phyloP scores from a whole-genome alignment of 352 stramenopile species.

The Phytopythium kandeliae region DNA sequence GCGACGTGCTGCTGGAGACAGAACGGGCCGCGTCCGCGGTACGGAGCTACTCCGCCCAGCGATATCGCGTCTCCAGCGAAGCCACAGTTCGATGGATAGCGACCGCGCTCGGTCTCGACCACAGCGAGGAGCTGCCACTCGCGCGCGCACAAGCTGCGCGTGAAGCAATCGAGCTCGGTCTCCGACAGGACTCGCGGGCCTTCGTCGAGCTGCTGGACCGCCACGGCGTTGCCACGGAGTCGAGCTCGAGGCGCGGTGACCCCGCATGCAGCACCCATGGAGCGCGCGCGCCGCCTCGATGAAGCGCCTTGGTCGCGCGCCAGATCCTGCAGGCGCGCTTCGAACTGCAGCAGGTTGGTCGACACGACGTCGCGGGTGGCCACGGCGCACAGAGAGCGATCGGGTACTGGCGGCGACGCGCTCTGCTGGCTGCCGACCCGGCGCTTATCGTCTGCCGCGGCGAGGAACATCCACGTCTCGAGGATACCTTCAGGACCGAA shows the following conservation, averaged over 20 bases:
- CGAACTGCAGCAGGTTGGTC: constrained; percentile 30
- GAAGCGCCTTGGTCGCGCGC: not conserved
- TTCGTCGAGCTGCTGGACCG: constrained; percentile 9
- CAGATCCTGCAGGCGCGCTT: constrained; percentile 25
- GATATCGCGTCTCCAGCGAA: too few species aligned
- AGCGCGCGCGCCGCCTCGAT: not conserved
- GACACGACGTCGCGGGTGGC: constrained; percentile 14
- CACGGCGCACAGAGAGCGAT: not conserved
- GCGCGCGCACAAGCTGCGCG: constrained; percentile 19
- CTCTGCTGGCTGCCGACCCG: constrained; percentile 4
- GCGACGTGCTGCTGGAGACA: constrained; percentile 23
- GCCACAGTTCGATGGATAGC: too few species aligned
- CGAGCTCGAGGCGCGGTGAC: too few species aligned
- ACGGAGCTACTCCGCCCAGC: not conserved
- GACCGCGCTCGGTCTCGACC: too few species aligned
- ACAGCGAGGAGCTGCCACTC: constrained; percentile 10
- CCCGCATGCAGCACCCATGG: too few species aligned
- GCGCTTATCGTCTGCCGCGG: not conserved
- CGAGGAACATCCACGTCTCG: constrained; percentile 22
- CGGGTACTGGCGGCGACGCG: too few species aligned
- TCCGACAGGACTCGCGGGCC: constrained; percentile 12
- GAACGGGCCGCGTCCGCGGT: constrained; percentile 11
- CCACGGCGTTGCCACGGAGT: not conserved
- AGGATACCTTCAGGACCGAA: constrained; percentile 36
- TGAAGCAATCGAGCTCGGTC: constrained; percentile 12